Percentiles rank a stretch among this genome's conserved stretches.
These are phyloP conservation scores for Penicillium pulvis DNA, from an alignment of 495 filamentous ascomycete genomes.

Conservation along the genomic window DNA sequence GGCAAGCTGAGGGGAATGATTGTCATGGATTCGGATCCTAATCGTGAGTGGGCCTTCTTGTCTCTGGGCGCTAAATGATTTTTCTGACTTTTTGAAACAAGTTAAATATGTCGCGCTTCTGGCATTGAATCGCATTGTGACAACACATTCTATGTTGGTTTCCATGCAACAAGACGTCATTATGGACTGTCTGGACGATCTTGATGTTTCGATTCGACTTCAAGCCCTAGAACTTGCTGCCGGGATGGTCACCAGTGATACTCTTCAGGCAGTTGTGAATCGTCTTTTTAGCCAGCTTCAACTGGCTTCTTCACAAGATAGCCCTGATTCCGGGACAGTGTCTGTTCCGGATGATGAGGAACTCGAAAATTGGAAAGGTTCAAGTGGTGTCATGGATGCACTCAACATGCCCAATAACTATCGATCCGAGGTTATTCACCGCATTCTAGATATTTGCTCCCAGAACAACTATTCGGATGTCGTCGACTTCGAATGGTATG, in stretches of 20 bases:
- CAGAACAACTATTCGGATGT: conserved; percentile 83
- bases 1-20: conserved; percentile 93
- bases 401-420: conserved; percentile 75
- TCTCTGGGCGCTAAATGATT: neutral
- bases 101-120: conserved; percentile 97
- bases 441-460: conserved; percentile 90
- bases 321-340: conserved; percentile 1
- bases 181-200: conserved; percentile 90
- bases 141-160: conserved; percentile 83
- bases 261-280: conserved; percentile 78
- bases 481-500: conserved; percentile 95
- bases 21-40: conserved; percentile 87
- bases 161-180: conserved; percentile 93
- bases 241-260: conserved; percentile 87
- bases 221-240: conserved; percentile 89
- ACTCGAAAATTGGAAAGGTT: neutral
- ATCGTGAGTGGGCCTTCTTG: conserved; percentile 66
- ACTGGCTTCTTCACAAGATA: conserved; percentile 38
- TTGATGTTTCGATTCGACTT: conserved; percentile 93
- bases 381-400: conserved; percentile 29
- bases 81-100: conserved; percentile 30
- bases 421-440: conserved; percentile 70
- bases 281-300: conserved; percentile 81
- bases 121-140: conserved; percentile 92
- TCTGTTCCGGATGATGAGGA: conserved; percentile 4